Percentiles rank a stretch among this genome's conserved stretches.
phyloP scores from a whole-genome alignment of 805 yeast species.

The Priceomyces fermenticarens region DNA sequence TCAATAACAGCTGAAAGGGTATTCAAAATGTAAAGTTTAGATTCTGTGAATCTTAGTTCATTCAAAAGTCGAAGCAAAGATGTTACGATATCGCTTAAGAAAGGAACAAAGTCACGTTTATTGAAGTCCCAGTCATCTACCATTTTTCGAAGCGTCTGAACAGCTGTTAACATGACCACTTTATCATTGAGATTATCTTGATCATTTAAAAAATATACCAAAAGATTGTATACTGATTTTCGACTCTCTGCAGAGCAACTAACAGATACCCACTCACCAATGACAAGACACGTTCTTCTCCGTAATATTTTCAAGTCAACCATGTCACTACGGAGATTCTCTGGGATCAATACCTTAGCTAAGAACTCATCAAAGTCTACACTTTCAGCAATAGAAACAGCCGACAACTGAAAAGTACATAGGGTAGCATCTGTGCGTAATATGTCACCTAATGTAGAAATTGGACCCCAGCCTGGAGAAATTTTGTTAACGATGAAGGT shows the following conservation, averaged over 20 bases:
- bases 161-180: constrained; percentile 77
- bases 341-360: constrained; percentile 63
- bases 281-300: constrained; percentile 72
- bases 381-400: constrained; percentile 58
- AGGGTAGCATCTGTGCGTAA: constrained; percentile 75
- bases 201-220: constrained; percentile 47
- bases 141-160: constrained; percentile 63
- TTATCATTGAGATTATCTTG: constrained; percentile 55
- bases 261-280: constrained; percentile 77
- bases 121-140: constrained; percentile 87
- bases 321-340: constrained; percentile 46
- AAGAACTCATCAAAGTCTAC: constrained; percentile 70
- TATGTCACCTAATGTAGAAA: constrained; percentile 43
- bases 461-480: constrained; percentile 32
- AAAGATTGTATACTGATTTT: constrained; percentile 54
- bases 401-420: constrained; percentile 78
- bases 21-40: constrained; percentile 70
- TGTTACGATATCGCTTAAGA: constrained; percentile 48
- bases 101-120: constrained; percentile 65
- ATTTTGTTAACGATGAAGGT: constrained; percentile 59
- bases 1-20: constrained; percentile 62
- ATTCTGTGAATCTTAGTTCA: constrained; percentile 60
- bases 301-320: constrained; percentile 58
- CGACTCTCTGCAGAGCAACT: constrained; percentile 60
- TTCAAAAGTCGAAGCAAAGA: constrained; percentile 50